A percentile compares a stretch with the other conserved stretches of the same genome.
These are phyloP conservation scores for Alternaria infectoria DNA, from an alignment of 2,329 filamentous ascomycete genomes.

Conservation along the genomic window DNA sequence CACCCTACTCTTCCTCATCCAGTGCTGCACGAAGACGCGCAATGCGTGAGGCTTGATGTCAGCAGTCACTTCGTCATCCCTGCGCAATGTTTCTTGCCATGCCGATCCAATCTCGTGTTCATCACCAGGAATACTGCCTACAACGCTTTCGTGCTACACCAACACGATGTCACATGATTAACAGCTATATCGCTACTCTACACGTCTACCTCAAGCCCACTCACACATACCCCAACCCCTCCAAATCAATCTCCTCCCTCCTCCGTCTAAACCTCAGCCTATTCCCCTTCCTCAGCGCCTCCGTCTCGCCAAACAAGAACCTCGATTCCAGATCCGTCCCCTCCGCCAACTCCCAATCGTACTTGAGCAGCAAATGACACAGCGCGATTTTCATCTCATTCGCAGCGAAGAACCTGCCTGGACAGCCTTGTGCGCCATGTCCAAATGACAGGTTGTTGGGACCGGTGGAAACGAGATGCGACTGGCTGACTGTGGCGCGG, in stretches of 20 bases:
- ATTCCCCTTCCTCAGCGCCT: neutral
- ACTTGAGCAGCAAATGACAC: slow-evolving; percentile 19
- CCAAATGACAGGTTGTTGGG: slow-evolving; percentile 21
- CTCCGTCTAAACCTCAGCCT: neutral
- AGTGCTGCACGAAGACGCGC: too few species aligned
- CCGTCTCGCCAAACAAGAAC: neutral
- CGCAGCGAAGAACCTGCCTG: slow-evolving; percentile 28
- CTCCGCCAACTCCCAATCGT: slow-evolving; percentile 12
- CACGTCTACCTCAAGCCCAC: neutral
- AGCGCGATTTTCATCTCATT: slow-evolving; percentile 27
- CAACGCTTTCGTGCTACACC: too few species aligned
- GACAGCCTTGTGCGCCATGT: slow-evolving; percentile 16
- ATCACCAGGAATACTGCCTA: too few species aligned
- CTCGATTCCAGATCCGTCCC: neutral
- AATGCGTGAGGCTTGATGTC: too few species aligned
- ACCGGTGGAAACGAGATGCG: neutral
- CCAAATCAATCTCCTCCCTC: neutral
- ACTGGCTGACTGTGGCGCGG: neutral
- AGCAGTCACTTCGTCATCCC: neutral
- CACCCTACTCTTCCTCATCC: too few species aligned
- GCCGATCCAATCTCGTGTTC: too few species aligned
- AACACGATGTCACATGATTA: neutral
- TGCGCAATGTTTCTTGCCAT: too few species aligned
- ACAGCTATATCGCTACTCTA: neutral
- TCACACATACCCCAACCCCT: neutral